Percentiles rank a stretch among this genome's conserved stretches.
These are phyloP conservation scores for Kluyveromyces starmeri DNA, from an alignment of 805 yeast genomes.

Conservation along the genomic window DNA sequence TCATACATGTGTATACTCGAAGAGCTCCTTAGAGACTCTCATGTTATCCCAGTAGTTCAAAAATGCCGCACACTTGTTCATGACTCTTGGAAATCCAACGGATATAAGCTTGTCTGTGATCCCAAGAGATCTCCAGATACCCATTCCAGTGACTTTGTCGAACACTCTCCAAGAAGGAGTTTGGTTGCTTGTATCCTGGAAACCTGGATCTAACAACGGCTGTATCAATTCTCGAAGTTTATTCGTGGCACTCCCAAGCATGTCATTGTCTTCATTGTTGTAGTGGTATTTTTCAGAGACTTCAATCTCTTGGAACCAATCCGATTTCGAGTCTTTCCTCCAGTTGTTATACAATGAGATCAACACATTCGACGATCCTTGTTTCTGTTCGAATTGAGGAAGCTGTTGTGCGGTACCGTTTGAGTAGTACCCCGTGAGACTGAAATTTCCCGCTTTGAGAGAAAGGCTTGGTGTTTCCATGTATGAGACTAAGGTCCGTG, in stretches of 20 bases:
- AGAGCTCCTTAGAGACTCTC: neutral
- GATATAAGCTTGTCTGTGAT: neutral
- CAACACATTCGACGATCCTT: neutral
- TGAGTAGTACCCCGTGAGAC: neutral
- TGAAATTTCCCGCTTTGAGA: neutral
- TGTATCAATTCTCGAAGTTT: neutral
- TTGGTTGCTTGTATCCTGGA: neutral
- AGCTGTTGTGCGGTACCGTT: neutral
- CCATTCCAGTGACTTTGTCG: neutral
- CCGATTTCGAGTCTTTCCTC: slow-evolving; percentile 5
- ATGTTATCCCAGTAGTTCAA: slow-evolving; percentile 1
- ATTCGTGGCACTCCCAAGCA: neutral
- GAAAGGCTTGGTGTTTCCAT: slow-evolving; percentile 41
- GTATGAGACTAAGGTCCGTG: slow-evolving; percentile 46
- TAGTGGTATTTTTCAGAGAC: slow-evolving; percentile 43
- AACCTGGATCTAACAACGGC: neutral
- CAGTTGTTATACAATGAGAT: neutral
- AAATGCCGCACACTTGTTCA: neutral
- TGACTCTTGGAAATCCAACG: neutral
- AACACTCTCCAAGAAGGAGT: neutral
- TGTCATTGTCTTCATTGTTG: slow-evolving; percentile 28
- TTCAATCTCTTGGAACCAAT: slow-evolving; percentile 42
- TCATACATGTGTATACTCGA: neutral
- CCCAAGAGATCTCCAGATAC: neutral
- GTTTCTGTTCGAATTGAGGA: neutral